Conservation (phyloP, 2,329 filamentous ascomycete genomes). For the Metarhizium anisopliae region DNA sequence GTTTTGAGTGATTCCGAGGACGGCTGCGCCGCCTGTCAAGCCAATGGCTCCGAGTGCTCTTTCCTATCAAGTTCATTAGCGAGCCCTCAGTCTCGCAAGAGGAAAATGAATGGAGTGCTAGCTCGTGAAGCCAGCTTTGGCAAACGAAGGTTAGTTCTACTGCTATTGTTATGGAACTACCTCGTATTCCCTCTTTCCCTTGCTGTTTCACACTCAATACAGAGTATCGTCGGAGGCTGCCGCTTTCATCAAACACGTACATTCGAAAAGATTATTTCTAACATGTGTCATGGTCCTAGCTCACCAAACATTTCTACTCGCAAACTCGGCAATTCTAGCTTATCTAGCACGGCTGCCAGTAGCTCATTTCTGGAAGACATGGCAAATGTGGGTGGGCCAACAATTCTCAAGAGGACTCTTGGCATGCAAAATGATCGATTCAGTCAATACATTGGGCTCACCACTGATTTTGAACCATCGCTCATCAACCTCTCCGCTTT, state of each 20-base stretch:
- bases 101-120: conserved; percentile 61
- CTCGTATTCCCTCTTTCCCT: neutral
- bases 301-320: conserved; percentile 44
- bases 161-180: conserved; percentile 3
- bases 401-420: conserved; percentile 58
- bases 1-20: conserved; percentile 67
- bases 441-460: conserved; percentile 76
- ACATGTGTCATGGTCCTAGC: conserved; percentile 24
- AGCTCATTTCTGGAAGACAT: conserved; percentile 59
- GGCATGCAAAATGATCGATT: conserved; percentile 71
- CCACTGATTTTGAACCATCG: conserved; percentile 76
- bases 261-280: neutral
- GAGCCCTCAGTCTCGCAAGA: conserved; percentile 63
- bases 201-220: neutral
- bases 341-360: conserved; percentile 53
- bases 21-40: conserved; percentile 67
- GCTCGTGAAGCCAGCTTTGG: conserved; percentile 46
- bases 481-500: conserved; percentile 73
- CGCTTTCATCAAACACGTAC: neutral
- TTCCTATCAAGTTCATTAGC: conserved; percentile 50
- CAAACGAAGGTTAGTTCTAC: conserved; percentile 58
- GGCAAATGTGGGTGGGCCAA: conserved; percentile 60
- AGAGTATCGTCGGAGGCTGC: neutral
- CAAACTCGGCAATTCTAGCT: conserved; percentile 45
- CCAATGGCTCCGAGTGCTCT: conserved; percentile 70